Evolutionary conservation across 2,329 filamentous ascomycete species (phyloP), one percentile per base, ranked within the genome.

Genomic region (Cordyceps farinosa): DNA sequence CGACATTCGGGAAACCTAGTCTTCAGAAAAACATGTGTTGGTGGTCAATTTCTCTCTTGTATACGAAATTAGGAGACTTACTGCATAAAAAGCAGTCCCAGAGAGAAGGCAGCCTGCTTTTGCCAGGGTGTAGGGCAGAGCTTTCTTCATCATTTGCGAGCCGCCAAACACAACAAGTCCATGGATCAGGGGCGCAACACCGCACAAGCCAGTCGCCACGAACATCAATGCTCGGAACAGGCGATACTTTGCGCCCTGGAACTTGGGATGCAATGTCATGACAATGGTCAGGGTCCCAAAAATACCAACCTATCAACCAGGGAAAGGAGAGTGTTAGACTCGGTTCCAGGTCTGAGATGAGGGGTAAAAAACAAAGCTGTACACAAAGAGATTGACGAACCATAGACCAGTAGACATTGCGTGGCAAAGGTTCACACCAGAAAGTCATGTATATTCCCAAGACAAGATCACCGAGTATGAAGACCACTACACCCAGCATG

Each of bases 141-240:
- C 61, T 65, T 69, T 66, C 65, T 53, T 67, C 66, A 77, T 75
- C 66, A 75, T 71, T 5, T 62, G 45, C 45, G 75, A 69, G 6
- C 75, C 73, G 54, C 75, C 73, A 52, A 76, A 76, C 52, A 73
- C 69, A 47, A 59, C 36, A 55, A 74, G 71, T 0, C 73, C 75
- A 64, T 78, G 76, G 15, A 72, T 69, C 22, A 78, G 71, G 4
- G 76, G 76, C 9, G 70, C 73, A 29, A 77, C 61, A 3, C 70
- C 73, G 3, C 74, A 77, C 32, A 78, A 56, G 13, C 75, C 76
- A 7, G 74, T 76, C 32, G 69, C 70, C 22, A 78, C 70, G 48
- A 78, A 77, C 5, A 70, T 71, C n/a, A 71, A 63, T 36, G 74
- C 65, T 50, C 77, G 73, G 0, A 67, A 69, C 30, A 22, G 22